A percentile compares a stretch with the other conserved stretches of the same genome.
phyloP scores from a whole-genome alignment of 228 moss, liverwort and hornwort genomes.

The Sphagnum fallax region DNA sequence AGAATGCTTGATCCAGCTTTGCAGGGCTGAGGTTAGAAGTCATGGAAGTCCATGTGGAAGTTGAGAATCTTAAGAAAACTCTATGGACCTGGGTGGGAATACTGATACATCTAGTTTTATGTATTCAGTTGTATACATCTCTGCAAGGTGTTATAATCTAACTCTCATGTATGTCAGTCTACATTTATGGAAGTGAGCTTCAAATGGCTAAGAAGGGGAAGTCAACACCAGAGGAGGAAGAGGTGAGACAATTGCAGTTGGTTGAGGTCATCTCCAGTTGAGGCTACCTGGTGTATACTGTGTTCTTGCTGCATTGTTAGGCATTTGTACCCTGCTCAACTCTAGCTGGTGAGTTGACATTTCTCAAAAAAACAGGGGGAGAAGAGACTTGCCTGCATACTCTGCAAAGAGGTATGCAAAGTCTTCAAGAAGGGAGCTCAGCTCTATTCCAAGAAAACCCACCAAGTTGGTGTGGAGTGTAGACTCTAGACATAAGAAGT shows the following conservation, averaged over 20 bases:
- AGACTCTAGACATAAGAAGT: too few relatives aligned
- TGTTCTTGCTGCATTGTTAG: too few relatives aligned
- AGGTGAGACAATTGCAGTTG: constrained; percentile 31
- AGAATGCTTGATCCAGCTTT: constrained; percentile 16
- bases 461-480: too few relatives aligned
- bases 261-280: constrained; percentile 35
- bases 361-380: too few relatives aligned
- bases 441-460: too few relatives aligned
- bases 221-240: constrained; percentile 35
- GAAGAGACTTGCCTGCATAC: too few relatives aligned
- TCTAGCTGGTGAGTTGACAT: too few relatives aligned
- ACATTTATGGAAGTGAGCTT: constrained; percentile 58
- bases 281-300: too few relatives aligned
- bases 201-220: constrained; percentile 32
- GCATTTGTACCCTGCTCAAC: too few relatives aligned
- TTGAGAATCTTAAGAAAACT: constrained; percentile 53
- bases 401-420: too few relatives aligned
- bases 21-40: constrained; percentile 47
- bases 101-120: neutral
- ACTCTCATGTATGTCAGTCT: constrained; percentile 30
- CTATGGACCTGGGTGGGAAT: neutral
- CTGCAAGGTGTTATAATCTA: too few relatives aligned
- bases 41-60: constrained; percentile 39
- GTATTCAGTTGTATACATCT: neutral
- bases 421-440: too few relatives aligned